phyloP scores from a whole-genome alignment of 1,284 basidiomycete genomes.

The Ceratobasidium theobromae region DNA sequence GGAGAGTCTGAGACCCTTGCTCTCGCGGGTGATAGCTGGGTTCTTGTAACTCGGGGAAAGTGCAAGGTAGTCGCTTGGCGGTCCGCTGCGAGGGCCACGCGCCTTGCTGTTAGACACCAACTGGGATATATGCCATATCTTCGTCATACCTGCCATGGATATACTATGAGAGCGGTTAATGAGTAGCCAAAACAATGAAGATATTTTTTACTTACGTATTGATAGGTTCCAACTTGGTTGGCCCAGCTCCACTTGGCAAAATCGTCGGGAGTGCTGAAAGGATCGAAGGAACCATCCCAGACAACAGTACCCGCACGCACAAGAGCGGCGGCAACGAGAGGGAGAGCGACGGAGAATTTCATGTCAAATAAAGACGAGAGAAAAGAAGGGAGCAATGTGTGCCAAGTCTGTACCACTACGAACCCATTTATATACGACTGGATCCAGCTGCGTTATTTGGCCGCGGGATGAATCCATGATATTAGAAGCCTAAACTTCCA shows the following conservation, averaged over 20 bases:
- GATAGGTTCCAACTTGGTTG: slow-evolving; percentile 30
- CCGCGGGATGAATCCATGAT: too few relatives aligned
- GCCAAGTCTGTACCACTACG: not conserved
- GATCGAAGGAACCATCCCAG: slow-evolving; percentile 58
- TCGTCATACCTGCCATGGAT: slow-evolving; percentile 56
- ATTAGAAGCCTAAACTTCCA: too few relatives aligned
- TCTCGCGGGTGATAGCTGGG: slow-evolving; percentile 56
- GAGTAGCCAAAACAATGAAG: not conserved
- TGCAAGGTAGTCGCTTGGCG: slow-evolving; percentile 54
- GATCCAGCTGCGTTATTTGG: too few relatives aligned
- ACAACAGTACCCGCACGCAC: slow-evolving; percentile 36
- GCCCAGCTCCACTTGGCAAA: slow-evolving; percentile 53
- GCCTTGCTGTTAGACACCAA: too few relatives aligned
- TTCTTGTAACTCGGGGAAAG: slow-evolving; percentile 59
- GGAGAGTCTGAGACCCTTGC: slow-evolving; percentile 56
- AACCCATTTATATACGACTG: not conserved
- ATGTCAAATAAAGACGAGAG: slow-evolving; percentile 15
- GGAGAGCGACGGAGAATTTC: slow-evolving; percentile 34
- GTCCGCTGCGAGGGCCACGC: too few relatives aligned
- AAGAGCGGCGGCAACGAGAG: slow-evolving; percentile 30
- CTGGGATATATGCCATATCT: too few relatives aligned
- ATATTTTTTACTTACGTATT: not conserved
- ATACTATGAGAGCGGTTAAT: slow-evolving; percentile 57
- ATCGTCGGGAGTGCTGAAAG: slow-evolving; percentile 49
- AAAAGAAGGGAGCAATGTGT: not conserved